Percentiles rank a stretch among this genome's conserved stretches.
phyloP scores from a whole-genome alignment of 345 rosid genomes.

The Corchorus olitorius region DNA sequence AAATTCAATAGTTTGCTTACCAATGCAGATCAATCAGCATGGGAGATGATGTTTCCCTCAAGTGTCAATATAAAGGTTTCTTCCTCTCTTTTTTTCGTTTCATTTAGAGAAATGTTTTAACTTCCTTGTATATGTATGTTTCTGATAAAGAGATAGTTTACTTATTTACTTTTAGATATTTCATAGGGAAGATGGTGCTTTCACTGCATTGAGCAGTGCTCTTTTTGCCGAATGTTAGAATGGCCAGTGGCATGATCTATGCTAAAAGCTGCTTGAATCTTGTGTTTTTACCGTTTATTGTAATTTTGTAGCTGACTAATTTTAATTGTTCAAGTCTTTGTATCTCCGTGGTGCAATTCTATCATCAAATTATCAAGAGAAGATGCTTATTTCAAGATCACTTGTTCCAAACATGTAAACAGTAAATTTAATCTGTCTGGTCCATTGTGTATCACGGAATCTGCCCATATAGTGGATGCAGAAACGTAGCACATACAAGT shows the following conservation, averaged over 20 bases:
- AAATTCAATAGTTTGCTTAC: neutral
- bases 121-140: neutral
- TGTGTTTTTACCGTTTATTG: neutral
- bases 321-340: neutral
- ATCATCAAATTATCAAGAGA: too few species aligned
- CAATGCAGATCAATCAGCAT: neutral
- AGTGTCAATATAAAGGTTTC: constrained; percentile 11
- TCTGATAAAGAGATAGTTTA: neutral
- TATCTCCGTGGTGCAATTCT: too few species aligned
- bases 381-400: too few species aligned
- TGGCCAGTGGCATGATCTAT: neutral
- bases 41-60: neutral
- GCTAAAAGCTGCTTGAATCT: neutral
- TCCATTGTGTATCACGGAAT: too few species aligned
- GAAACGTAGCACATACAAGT: too few species aligned
- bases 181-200: neutral
- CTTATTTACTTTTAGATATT: neutral
- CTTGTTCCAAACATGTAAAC: too few species aligned
- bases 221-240: neutral
- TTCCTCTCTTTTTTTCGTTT: neutral
- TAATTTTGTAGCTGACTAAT: neutral
- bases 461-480: too few species aligned
- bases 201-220: neutral
- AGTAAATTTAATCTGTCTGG: too few species aligned
- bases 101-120: neutral